Conservation (phyloP, 2,329 filamentous ascomycete genomes). For the Pseudogymnoascus sp. region DNA sequence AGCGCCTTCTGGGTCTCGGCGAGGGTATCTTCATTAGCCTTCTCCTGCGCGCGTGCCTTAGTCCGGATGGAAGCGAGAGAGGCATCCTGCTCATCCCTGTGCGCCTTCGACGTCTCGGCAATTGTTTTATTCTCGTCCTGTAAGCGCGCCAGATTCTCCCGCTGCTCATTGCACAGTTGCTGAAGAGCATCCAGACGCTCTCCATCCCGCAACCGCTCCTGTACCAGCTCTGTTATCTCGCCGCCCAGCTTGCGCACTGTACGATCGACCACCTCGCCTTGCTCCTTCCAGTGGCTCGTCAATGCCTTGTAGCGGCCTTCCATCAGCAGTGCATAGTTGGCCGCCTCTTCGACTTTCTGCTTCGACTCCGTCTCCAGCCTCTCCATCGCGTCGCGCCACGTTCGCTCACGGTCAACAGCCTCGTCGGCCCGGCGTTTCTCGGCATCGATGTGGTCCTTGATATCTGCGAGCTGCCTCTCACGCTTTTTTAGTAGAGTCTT, state of each 20-base stretch:
- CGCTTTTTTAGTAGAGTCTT: conserved; percentile 62
- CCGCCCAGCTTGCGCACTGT: conserved; percentile 40
- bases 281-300: conserved; percentile 57
- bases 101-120: conserved; percentile 49
- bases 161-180: conserved; percentile 65
- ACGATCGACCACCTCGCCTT: conserved; percentile 52
- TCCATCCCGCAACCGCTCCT: conserved; percentile 51
- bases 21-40: conserved; percentile 52
- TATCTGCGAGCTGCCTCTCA: conserved; percentile 63
- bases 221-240: conserved; percentile 47
- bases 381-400: conserved; percentile 57
- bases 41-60: conserved; percentile 48
- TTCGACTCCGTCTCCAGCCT: conserved; percentile 51
- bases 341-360: conserved; percentile 57
- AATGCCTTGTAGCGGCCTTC: conserved; percentile 63
- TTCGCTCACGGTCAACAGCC: conserved; percentile 51
- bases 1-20: conserved; percentile 51
- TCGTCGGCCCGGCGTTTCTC: conserved; percentile 54
- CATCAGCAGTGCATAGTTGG: conserved; percentile 55
- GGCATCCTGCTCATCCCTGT: conserved; percentile 57
- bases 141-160: conserved; percentile 56
- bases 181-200: conserved; percentile 55
- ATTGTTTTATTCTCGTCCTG: conserved; percentile 55
- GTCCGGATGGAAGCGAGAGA: conserved; percentile 51
- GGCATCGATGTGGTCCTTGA: conserved; percentile 54